phyloP scores from a whole-genome alignment of 345 rosid species.

The Ceriops tagal region DNA sequence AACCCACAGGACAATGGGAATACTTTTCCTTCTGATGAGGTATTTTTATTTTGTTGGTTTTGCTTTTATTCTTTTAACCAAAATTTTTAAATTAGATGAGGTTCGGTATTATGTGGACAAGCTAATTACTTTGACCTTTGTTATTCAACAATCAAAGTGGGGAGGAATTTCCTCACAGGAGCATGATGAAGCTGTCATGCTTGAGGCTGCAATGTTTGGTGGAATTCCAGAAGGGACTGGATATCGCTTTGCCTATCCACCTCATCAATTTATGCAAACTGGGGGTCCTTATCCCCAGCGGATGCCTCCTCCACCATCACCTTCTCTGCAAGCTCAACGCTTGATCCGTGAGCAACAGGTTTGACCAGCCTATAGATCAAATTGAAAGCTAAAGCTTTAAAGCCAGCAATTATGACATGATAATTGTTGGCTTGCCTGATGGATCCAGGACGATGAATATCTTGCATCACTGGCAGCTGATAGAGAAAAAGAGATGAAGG shows the following conservation, averaged over 20 bases:
- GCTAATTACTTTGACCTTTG: slow-evolving; percentile 15
- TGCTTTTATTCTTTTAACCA: neutral
- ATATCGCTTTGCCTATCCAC: slow-evolving; percentile 54
- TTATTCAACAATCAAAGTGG: slow-evolving; percentile 54
- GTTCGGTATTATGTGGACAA: neutral
- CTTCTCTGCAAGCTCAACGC: slow-evolving; percentile 91
- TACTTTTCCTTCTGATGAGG: slow-evolving; percentile 76
- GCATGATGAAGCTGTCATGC: slow-evolving; percentile 99
- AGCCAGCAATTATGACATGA: slow-evolving; percentile 1
- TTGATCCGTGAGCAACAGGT: slow-evolving; percentile 99
- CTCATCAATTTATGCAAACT: slow-evolving; percentile 55
- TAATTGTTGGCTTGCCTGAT: slow-evolving; percentile 8
- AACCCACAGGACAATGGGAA: slow-evolving; percentile 45
- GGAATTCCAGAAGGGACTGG: slow-evolving; percentile 84
- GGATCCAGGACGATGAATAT: slow-evolving; percentile 89
- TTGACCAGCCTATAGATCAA: slow-evolving; percentile 3
- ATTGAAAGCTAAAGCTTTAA: neutral
- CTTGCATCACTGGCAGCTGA: slow-evolving; percentile 95
- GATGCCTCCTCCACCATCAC: slow-evolving; percentile 77
- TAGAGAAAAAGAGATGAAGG: slow-evolving; percentile 82
- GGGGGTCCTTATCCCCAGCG: slow-evolving; percentile 47
- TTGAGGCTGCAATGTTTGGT: slow-evolving; percentile 99
- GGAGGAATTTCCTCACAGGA: slow-evolving; percentile 98
- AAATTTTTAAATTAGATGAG: neutral
- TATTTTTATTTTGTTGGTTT: slow-evolving; percentile 20